Base-by-base conservation (phyloP, 176 grass and related monocot genomes). In the Avena eriantha region DNA sequence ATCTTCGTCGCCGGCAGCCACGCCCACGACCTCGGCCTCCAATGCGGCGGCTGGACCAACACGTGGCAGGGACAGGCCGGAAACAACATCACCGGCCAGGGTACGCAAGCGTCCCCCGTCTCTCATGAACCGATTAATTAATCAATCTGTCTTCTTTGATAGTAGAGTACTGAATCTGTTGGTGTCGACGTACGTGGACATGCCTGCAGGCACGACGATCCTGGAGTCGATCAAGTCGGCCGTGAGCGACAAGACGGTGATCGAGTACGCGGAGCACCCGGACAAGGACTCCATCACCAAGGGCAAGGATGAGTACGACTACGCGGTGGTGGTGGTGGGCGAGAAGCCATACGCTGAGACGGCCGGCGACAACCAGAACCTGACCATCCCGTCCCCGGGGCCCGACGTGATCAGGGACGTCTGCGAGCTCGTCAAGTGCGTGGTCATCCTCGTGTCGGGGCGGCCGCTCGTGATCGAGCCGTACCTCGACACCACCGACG, bases 1-100 rank as follows among this genome's bases (percentile, higher is more conserved):
- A 81, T 97, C 76, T 89, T 97, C 57, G 85, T 97, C 33, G 85
- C 89, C 22, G 95, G 95, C 60, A 93, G 87, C 79, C 93, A 95
- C 79, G 89, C 95, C 0, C 82, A 97, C 75, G 87, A 97, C 79
- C 86, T 97, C 22, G 95, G 92, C 9, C 76, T 69, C 64, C 95
- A 97, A 81, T 97, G 95, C 72, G 95, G 95, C 23, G 92, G 95
- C 31, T 97, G 95, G 95, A 94, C 95, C 18, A 53, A 76, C 1
- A 61, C 69, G 3, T 97, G 95, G 92, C 95, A 97, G 66, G 95
- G 95, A 0, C 50, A 87, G 19, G 36, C 36, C 13, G 90, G 95
- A 75, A 94, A 97, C 90, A 86, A 91, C 77, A 31, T 89, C 59
- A 97, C 90, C 47, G 77, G 60, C 2, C 24, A 76, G 24, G 95